Conservation (phyloP, 441 rosid genomes). For the Populus hybrid region DNA sequence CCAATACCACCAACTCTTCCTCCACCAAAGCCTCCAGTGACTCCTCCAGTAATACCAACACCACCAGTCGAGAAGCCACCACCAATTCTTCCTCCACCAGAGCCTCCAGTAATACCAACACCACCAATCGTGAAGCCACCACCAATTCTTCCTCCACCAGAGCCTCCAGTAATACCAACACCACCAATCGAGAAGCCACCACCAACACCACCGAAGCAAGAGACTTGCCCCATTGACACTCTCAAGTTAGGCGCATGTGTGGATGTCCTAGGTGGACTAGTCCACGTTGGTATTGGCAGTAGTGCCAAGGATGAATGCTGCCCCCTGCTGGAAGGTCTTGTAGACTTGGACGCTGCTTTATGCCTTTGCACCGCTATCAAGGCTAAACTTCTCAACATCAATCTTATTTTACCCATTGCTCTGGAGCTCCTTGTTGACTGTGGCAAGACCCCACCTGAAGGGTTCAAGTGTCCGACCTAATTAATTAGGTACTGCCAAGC, state of each 20-base stretch:
- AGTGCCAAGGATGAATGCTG: conserved; percentile 68
- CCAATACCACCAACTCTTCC: conserved; percentile 3
- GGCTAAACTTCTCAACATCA: conserved; percentile 65
- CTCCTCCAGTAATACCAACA: conserved; percentile 12
- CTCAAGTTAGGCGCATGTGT: conserved; percentile 76
- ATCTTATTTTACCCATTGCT: conserved; percentile 60
- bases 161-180: conserved; percentile 14
- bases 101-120: conserved; percentile 18
- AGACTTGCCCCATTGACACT: conserved; percentile 65
- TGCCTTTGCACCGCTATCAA: conserved; percentile 86
- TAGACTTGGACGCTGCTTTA: conserved; percentile 69
- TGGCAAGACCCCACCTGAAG: conserved; percentile 73
- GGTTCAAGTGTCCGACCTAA: conserved; percentile 56
- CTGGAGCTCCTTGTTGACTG: conserved; percentile 71
- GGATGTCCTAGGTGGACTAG: conserved; percentile 65
- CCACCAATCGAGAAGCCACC: conserved; percentile 16
- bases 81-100: conserved; percentile 7
- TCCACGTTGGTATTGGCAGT: conserved; percentile 57
- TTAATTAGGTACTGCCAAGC: not conserved
- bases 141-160: conserved; percentile 12
- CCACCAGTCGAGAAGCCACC: not conserved
- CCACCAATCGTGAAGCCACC: not conserved
- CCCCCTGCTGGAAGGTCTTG: conserved; percentile 66
- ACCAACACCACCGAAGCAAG: conserved; percentile 36
- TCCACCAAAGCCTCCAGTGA: conserved; percentile 11